Conservation (phyloP, 164 flowering plant genomes). For the Cinnamomum micranthum region DNA sequence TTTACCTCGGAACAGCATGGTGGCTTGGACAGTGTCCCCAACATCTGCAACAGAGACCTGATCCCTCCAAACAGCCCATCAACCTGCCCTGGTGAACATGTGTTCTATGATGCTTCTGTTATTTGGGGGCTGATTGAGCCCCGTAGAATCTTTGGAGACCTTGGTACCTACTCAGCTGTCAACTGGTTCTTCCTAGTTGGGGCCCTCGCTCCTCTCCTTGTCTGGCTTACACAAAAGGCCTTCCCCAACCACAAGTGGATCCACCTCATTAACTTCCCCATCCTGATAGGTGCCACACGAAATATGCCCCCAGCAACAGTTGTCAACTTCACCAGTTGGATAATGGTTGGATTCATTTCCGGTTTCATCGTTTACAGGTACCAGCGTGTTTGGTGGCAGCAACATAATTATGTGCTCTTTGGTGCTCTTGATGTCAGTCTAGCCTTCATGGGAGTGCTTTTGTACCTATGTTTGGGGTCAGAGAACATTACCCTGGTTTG, state of each 20-base stretch:
- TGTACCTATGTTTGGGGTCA: constrained; percentile 52
- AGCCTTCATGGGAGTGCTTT: constrained; percentile 79
- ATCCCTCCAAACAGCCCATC: constrained; percentile 48
- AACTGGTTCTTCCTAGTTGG: constrained; percentile 82
- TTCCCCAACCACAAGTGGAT: constrained; percentile 80
- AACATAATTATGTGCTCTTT: constrained; percentile 69
- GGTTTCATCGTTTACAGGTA: constrained; percentile 61
- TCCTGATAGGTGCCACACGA: constrained; percentile 57
- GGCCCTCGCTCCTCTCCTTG: constrained; percentile 63
- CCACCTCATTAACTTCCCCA: constrained; percentile 67
- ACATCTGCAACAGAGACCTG: constrained; percentile 47
- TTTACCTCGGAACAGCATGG: constrained; percentile 79
- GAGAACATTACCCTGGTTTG: constrained; percentile 44
- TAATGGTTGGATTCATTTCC: constrained; percentile 57
- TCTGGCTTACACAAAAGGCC: constrained; percentile 59
- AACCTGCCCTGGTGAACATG: constrained; percentile 74
- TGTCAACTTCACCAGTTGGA: constrained; percentile 69
- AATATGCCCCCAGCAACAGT: constrained; percentile 79
- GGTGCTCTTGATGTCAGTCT: constrained; percentile 81
- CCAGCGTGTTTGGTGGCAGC: constrained; percentile 59
- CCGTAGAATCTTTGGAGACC: constrained; percentile 61
- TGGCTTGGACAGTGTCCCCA: constrained; percentile 70
- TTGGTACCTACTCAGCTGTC: constrained; percentile 45
- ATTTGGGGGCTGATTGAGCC: constrained; percentile 89
- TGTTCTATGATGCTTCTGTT: constrained; percentile 83